phyloP scores from a whole-genome alignment of 148 eudicot species.

The Dianthus caryophyllus region DNA sequence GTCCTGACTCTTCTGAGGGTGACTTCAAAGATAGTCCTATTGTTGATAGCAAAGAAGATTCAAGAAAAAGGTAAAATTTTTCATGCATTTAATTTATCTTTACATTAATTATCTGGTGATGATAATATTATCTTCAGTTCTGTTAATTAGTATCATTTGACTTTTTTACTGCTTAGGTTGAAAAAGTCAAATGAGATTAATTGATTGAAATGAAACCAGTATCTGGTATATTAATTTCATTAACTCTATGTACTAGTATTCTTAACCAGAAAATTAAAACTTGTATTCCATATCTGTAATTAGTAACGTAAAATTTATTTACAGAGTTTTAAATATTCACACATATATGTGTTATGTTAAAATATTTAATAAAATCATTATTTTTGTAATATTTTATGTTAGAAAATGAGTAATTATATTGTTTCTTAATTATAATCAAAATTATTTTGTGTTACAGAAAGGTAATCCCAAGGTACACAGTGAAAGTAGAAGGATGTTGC shows the following conservation, averaged over 20 bases:
- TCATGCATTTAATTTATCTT: background rate
- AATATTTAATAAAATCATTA: background rate
- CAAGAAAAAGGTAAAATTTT: constrained; percentile 17
- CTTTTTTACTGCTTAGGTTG: background rate
- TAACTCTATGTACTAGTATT: no score
- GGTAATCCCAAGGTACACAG: constrained; percentile 9
- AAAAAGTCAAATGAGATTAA: no score
- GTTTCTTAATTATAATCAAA: background rate
- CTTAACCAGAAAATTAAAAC: no score
- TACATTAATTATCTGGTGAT: background rate
- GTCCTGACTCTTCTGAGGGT: constrained; percentile 28
- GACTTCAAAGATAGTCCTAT: constrained; percentile 28
- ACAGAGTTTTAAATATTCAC: no score
- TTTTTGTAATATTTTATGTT: background rate
- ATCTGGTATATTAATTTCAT: no score
- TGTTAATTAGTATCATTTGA: background rate
- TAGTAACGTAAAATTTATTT: no score
- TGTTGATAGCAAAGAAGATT: constrained; percentile 15
- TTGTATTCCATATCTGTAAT: no score
- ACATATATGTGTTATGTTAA: no score
- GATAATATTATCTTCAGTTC: background rate
- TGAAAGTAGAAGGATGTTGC: constrained; percentile 23
- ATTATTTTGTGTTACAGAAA: constrained; percentile 15
- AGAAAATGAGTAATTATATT: no score
- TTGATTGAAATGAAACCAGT: no score